phyloP scores from a whole-genome alignment of 163 green algal genomes.

The Volvox carteri region DNA sequence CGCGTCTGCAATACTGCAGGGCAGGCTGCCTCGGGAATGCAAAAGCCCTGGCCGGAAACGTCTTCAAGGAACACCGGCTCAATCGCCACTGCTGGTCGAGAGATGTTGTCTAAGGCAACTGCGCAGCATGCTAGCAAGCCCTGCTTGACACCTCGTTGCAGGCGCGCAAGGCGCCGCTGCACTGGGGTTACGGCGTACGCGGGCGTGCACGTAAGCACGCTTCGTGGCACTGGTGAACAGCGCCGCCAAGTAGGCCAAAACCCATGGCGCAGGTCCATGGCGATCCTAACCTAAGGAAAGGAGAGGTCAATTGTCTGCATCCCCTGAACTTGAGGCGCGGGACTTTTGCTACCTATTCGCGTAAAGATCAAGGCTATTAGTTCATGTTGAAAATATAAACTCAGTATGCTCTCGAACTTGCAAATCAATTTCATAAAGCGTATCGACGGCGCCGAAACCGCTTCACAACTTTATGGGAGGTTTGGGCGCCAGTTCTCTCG shows the following conservation, averaged over 20 bases:
- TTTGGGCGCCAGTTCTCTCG: not conserved
- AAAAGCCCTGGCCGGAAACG: not conserved
- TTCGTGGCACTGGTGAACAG: not conserved
- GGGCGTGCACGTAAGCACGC: slow-evolving; percentile 17
- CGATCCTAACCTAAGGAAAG: not conserved
- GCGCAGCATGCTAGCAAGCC: not conserved
- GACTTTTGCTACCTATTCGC: not conserved
- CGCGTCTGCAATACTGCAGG: slow-evolving; percentile 24
- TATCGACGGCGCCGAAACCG: not conserved
- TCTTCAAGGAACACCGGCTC: not conserved
- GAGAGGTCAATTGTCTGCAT: slow-evolving; percentile 5
- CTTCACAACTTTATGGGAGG: slow-evolving; percentile 1
- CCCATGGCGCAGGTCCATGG: slow-evolving; percentile 26
- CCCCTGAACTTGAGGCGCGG: not conserved
- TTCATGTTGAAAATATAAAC: too few species aligned
- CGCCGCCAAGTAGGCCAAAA: not conserved
- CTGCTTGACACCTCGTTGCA: not conserved
- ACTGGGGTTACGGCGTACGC: not conserved
- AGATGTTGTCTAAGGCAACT: not conserved
- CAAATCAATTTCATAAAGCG: slow-evolving; percentile 7
- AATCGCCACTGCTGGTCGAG: not conserved
- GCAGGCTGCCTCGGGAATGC: not conserved
- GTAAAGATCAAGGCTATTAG: too few species aligned
- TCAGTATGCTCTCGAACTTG: too few species aligned
- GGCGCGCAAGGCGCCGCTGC: not conserved